Conservation (phyloP, 2,329 filamentous ascomycete species). For the Paraconiothyrium sp. region DNA sequence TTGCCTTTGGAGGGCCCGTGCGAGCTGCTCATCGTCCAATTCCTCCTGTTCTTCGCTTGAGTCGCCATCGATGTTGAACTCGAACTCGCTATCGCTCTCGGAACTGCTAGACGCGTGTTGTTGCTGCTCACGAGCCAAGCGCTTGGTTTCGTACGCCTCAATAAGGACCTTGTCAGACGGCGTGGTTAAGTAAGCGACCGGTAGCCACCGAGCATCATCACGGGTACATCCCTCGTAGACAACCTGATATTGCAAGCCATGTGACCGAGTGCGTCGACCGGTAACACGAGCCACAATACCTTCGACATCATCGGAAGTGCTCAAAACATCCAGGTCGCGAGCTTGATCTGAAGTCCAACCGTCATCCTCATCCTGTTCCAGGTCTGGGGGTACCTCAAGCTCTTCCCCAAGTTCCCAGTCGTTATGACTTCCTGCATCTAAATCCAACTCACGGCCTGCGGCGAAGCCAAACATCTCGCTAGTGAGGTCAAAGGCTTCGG, state of each 20-base stretch:
- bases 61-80: constrained; percentile 42
- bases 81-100: constrained; percentile 27
- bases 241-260: constrained; percentile 63
- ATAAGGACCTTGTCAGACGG: constrained; percentile 38
- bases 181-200: constrained; percentile 37
- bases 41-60: constrained; percentile 53
- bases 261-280: constrained; percentile 55
- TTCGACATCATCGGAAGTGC: constrained; percentile 59
- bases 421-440: constrained; percentile 43
- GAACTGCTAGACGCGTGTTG: constrained; percentile 24
- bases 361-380: constrained; percentile 24
- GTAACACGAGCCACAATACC: constrained; percentile 56
- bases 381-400: constrained; percentile 20
- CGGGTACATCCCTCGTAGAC: constrained; percentile 55
- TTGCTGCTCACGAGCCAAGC: neutral
- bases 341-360: constrained; percentile 58
- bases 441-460: constrained; percentile 44
- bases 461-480: constrained; percentile 41
- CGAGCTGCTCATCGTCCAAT: constrained; percentile 67
- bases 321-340: constrained; percentile 59
- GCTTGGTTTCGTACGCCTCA: constrained; percentile 34
- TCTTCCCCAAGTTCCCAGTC: constrained; percentile 40
- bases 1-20: constrained; percentile 68
- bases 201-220: constrained; percentile 63
- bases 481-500: constrained; percentile 58